Conservation (phyloP, 257 asterid genomes). For the Avicennia marina region DNA sequence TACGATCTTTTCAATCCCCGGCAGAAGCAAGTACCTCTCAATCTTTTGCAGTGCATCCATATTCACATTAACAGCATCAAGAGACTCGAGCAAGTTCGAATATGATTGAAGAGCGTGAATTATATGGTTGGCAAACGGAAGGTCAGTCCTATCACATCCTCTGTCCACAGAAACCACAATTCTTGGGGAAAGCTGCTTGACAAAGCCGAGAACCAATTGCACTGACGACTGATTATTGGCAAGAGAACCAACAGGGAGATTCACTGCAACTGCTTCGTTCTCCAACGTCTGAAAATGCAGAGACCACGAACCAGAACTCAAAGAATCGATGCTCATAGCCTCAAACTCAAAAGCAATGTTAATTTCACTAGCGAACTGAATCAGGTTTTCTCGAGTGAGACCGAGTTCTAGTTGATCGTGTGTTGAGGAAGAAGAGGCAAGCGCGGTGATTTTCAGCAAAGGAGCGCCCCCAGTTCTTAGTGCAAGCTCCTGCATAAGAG, state of each 20-base stretch:
- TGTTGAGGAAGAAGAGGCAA: constrained; percentile 50
- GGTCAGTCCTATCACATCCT: constrained; percentile 83
- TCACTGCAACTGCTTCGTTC: constrained; percentile 67
- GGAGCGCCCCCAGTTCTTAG: constrained; percentile 54
- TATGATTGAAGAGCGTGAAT: constrained; percentile 77
- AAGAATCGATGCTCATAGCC: constrained; percentile 47
- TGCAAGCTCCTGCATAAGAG: constrained; percentile 93
- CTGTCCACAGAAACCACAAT: constrained; percentile 80
- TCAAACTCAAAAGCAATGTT: constrained; percentile 74
- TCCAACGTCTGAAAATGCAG: constrained; percentile 37
- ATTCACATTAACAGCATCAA: constrained; percentile 78
- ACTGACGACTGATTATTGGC: constrained; percentile 40
- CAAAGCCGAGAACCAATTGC: constrained; percentile 64
- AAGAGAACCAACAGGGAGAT: constrained; percentile 65
- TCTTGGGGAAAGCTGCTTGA: constrained; percentile 71
- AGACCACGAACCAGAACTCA: constrained; percentile 67
- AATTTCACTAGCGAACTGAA: constrained; percentile 65
- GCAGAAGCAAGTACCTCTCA: constrained; percentile 81
- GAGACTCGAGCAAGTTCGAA: constrained; percentile 72
- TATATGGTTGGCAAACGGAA: constrained; percentile 70
- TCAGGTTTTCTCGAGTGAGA: constrained; percentile 70
- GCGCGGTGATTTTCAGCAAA: constrained; percentile 65
- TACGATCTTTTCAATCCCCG: constrained; percentile 61
- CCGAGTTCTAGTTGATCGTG: constrained; percentile 78
- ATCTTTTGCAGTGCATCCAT: constrained; percentile 79